Percentiles rank a stretch among this genome's conserved stretches.
These are phyloP conservation scores for Trichosporon sp. DNA, from an alignment of 1,284 basidiomycete species.

Conservation along the genomic window DNA sequence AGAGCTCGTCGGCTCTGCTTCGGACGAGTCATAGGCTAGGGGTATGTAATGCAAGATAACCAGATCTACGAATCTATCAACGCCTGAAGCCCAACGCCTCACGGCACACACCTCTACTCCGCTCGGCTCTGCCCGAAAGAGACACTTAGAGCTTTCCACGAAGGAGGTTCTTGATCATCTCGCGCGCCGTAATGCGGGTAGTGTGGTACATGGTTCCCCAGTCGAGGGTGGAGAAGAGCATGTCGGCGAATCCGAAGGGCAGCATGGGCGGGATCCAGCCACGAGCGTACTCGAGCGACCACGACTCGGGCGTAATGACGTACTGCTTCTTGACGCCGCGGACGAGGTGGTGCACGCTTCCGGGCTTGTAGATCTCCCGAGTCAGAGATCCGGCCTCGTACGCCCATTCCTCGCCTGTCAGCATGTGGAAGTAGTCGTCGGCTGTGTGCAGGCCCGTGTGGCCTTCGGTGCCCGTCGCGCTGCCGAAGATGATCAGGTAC, in stretches of 20 bases:
- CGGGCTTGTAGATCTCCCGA: conserved; percentile 76
- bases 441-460: conserved; percentile 91
- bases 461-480: conserved; percentile 91
- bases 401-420: conserved; percentile 88
- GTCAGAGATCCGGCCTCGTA: conserved; percentile 72
- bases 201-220: conserved; percentile 76
- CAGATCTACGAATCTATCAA: not conserved
- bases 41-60: not conserved
- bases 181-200: conserved; percentile 67
- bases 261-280: conserved; percentile 90
- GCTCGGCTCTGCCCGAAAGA: too few relatives aligned
- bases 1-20: too few relatives aligned
- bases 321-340: conserved; percentile 90
- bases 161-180: conserved; percentile 76
- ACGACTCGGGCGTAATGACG: conserved; percentile 92
- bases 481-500: conserved; percentile 78
- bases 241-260: conserved; percentile 87
- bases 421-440: conserved; percentile 90
- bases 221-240: conserved; percentile 82
- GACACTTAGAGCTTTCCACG: conserved; percentile 71
- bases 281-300: conserved; percentile 88
- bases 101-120: conserved; percentile 1
- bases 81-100: too few relatives aligned
- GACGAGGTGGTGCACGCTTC: conserved; percentile 74
- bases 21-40: not conserved